Base-by-base conservation (phyloP, 441 rosid species). In the Viola pubescens region DNA sequence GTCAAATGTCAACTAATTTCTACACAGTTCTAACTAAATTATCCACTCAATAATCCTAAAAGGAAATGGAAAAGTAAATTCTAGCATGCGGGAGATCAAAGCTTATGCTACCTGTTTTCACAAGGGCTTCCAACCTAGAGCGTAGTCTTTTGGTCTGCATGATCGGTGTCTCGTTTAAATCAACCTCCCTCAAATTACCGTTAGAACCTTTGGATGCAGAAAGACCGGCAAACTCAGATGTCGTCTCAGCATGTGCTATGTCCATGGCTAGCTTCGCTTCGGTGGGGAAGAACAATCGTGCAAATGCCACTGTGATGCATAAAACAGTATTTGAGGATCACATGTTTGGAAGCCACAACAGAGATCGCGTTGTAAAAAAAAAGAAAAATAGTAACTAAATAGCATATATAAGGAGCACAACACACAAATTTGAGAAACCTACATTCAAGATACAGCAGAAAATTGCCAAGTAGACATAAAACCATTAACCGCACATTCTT, bases 221-320 rank as follows among this genome's bases (percentile, higher is more conserved):
- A 60, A 79, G 70, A 50, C 90, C 89, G 34, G 90, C 69, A 69
- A 84, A 84, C 73, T 82, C 89, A 14, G 71, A 65, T 19, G 91
- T 78, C 63, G 81, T 86, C 74, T 81, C 84, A 54, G 87, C 86
- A 71, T 86, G 70, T 12, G 88, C 98, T 64, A 78, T 79, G 69
- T 89, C 88, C 95, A 92, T 87, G 48, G 94, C 98, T 55, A 92
- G 73, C 81, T 86, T 82, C 26, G 97, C 97, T 81, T 92, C 97
- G 41, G 85, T 58, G n/a, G 97, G 98, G 68, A 92, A 92, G 58
- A 92, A 70, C 49, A 84, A 63, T 59, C 82, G 77, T 42, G 98
- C 96, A 71, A 92, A 87, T 64, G 91, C 94, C 75, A 92, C 97
- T 92, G 78, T 66, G 48, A 67, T 11, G 42, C 1, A 70, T 34